Evolutionary conservation across 2,329 filamentous ascomycete genomes (phyloP).

Genomic region (Arachnopeziza araneosa): DNA sequence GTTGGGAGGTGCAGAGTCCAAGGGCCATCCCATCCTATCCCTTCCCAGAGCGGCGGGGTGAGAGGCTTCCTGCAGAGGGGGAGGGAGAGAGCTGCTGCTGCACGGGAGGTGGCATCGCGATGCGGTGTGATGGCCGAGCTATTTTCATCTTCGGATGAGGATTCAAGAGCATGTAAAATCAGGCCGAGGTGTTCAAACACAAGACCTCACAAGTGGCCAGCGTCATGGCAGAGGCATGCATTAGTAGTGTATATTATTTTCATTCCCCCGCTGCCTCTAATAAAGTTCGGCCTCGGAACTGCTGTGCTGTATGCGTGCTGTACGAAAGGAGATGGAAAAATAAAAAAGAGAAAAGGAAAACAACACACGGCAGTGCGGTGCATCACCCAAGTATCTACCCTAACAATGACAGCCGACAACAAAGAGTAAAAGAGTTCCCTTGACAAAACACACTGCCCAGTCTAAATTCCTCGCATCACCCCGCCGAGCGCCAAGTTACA

Average conservation of each 20-base stretch:
- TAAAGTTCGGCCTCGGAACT: background rate
- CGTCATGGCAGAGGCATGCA: background rate
- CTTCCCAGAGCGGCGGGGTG: too few relatives aligned
- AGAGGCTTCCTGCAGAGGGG: too few relatives aligned
- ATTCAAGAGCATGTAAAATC: too few relatives aligned
- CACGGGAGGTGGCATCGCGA: too few relatives aligned
- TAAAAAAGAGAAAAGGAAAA: background rate
- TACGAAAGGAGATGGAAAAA: background rate
- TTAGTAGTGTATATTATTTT: background rate
- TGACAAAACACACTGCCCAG: background rate
- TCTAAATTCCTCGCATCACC: constrained; percentile 2
- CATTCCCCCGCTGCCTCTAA: background rate
- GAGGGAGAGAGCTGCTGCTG: too few relatives aligned
- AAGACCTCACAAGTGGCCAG: too few relatives aligned
- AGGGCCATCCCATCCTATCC: too few relatives aligned
- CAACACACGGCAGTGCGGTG: background rate
- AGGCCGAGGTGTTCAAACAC: too few relatives aligned
- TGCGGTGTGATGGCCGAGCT: too few relatives aligned
- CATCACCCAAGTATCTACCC: constrained; percentile 1
- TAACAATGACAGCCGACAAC: background rate
- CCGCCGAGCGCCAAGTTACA: constrained; percentile 2
- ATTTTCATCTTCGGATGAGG: too few relatives aligned
- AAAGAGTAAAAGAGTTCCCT: background rate
- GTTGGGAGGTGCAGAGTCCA: too few relatives aligned
- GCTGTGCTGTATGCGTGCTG: background rate